phyloP scores from a whole-genome alignment of 2,329 filamentous ascomycete genomes.

The Fusarium siculi region DNA sequence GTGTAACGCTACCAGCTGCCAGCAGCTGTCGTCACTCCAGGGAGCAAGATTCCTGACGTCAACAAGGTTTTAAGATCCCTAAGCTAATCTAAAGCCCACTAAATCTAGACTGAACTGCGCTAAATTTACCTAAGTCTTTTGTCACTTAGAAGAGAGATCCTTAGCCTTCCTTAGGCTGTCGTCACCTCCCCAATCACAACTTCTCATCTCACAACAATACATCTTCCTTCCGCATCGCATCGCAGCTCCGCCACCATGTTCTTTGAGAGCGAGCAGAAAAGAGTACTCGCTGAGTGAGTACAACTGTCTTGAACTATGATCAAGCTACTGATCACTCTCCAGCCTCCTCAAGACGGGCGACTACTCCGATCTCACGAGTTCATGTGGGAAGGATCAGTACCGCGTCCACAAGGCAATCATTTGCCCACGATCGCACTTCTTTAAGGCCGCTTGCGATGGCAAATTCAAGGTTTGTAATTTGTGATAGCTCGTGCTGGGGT shows the following conservation, averaged over 20 bases:
- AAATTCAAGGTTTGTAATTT: neutral
- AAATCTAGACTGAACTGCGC: neutral
- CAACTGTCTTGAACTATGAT: accelerated
- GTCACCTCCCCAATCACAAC: neutral
- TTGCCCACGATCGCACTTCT: slow-evolving; percentile 14
- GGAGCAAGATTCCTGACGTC: neutral
- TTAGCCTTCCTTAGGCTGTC: neutral
- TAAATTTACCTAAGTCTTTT: neutral
- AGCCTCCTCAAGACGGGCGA: neutral
- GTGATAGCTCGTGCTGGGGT: accelerated
- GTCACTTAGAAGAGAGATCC: neutral
- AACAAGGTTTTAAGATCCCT: accelerated
- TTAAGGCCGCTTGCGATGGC: neutral
- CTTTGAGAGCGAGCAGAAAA: accelerated
- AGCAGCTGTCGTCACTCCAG: neutral
- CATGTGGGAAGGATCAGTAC: neutral
- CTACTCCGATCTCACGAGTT: slow-evolving; percentile 16
- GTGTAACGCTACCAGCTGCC: neutral
- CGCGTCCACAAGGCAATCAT: slow-evolving; percentile 18
- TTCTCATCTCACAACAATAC: neutral
- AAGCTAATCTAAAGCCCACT: accelerated
- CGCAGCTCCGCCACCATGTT: accelerated
- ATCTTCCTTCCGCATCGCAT: neutral
- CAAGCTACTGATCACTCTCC: accelerated
- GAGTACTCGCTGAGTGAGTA: neutral